Base-by-base conservation (phyloP, 2,329 filamentous ascomycete species). In the Aspergillus sclerotialis region DNA sequence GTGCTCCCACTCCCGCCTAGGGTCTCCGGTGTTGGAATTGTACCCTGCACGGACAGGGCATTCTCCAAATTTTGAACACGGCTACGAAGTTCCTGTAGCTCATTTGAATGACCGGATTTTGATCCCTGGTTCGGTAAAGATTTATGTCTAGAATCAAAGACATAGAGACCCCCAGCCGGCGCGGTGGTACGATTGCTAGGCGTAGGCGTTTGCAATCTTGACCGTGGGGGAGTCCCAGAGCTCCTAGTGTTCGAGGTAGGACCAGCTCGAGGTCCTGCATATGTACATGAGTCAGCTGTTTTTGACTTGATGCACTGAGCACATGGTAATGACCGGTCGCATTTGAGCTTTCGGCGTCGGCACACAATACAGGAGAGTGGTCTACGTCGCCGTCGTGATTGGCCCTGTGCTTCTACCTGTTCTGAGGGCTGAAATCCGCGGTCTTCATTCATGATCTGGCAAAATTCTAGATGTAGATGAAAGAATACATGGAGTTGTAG, bases 321-420 rank as follows among this genome's bases (percentile, higher is more conserved):
- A 54, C 84, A 90, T 40, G 84, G 82, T 32, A 82, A 73, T 13
- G 69, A 61, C 53, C 84, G 86, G 64, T 85, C 80, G 63, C 84
- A 90, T 56, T 84, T 85, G 36, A 88, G 67, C 61, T 90, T 90
- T 26, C 84, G 74, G 14, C 82, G 75, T 25, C 84, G 74, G 53
- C 82, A 86, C 56, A 82, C 77, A 21, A 82, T 70, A 54, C 80
- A 85, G 17, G 77, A 81, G 5, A 41, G 75, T 74, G 57, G 84
- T 80, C 68, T 82, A 73, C 50, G 76, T 70, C 65, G 82, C 75
- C 43, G 51, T n/a, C 55, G 67, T 19, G 37, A 29, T 18, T 38
- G 38, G 38, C 40, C 24, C 10, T 12, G n/a, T n/a, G n/a, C n/a
- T n/a, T n/a, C n/a, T 11, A n/a, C 7, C 4, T 31, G 16, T 21